A percentile compares a stretch with the other conserved stretches of the same genome.
phyloP scores from a whole-genome alignment of 371 early-diverging fungal genomes.

The Apophysomyces sp. region DNA sequence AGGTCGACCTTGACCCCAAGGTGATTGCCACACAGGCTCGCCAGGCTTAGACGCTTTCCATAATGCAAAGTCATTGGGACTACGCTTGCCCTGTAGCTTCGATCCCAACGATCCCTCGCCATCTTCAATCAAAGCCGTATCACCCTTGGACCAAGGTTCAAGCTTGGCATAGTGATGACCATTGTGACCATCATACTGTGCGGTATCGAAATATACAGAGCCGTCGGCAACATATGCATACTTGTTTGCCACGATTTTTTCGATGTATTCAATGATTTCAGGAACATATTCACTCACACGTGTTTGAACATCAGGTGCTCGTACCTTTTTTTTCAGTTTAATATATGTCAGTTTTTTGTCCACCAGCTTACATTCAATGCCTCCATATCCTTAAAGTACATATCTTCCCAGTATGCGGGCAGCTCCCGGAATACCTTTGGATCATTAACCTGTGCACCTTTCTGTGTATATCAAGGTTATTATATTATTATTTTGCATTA shows the following conservation, averaged over 20 bases:
- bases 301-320: slow-evolving; percentile 92
- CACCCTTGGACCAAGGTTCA: slow-evolving; percentile 86
- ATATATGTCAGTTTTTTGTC: too few species aligned
- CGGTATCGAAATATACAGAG: slow-evolving; percentile 98
- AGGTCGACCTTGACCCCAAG: slow-evolving; percentile 96
- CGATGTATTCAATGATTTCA: slow-evolving; percentile 90
- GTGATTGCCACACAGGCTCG: slow-evolving; percentile 96
- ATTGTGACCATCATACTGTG: slow-evolving; percentile 79
- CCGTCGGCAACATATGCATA: slow-evolving; percentile 95
- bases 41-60: slow-evolving; percentile 98
- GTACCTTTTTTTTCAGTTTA: slow-evolving; percentile 64
- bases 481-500: neutral
- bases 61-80: slow-evolving; percentile 94
- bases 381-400: slow-evolving; percentile 97
- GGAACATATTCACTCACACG: slow-evolving; percentile 99
- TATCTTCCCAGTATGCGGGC: slow-evolving; percentile 95
- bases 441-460: slow-evolving; percentile 76
- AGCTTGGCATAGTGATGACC: slow-evolving; percentile 93
- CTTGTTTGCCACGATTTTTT: slow-evolving; percentile 93
- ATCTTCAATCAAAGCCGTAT: slow-evolving; percentile 79
- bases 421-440: slow-evolving; percentile 88
- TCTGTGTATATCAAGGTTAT: slow-evolving; percentile 16
- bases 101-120: slow-evolving; percentile 90
- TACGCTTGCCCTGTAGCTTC: slow-evolving; percentile 72
- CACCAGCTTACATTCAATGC: slow-evolving; percentile 84